phyloP scores from a whole-genome alignment of 1,139 yeast genomes.

The Kurtzmaniella quercitrusa region DNA sequence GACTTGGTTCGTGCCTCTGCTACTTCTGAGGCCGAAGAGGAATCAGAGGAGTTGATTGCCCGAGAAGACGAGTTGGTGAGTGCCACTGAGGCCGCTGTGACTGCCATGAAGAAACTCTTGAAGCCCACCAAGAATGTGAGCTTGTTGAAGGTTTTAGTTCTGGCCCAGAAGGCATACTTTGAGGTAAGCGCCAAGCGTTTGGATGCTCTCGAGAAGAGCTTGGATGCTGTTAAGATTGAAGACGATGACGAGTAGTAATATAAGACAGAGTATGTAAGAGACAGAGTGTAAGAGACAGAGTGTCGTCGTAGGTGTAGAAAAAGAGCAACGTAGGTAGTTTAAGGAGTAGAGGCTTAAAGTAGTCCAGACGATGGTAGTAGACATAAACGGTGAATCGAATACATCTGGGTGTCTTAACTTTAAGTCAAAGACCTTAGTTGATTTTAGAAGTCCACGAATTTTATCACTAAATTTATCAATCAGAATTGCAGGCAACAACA shows the following conservation, averaged over 20 bases:
- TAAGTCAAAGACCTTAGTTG: no score
- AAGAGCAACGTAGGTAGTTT: no score
- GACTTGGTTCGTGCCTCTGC: slow-evolving; percentile 51
- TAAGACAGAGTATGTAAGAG: no score
- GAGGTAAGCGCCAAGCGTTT: slow-evolving; percentile 42
- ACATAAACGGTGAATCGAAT: no score
- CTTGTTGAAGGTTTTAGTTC: slow-evolving; percentile 57
- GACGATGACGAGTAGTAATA: slow-evolving; percentile 21
- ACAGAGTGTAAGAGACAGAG: no score
- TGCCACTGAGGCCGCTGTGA: slow-evolving; percentile 73
- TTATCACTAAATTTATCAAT: no score
- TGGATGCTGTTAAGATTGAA: slow-evolving; percentile 31
- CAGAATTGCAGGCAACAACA: not conserved
- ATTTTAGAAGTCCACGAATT: no score
- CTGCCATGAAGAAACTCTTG: slow-evolving; percentile 67
- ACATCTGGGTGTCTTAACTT: no score
- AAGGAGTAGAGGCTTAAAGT: no score
- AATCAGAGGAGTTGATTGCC: slow-evolving; percentile 53
- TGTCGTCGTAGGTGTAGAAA: not conserved
- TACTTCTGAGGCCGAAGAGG: slow-evolving; percentile 29
- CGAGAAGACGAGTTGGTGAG: slow-evolving; percentile 76
- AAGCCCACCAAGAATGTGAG: slow-evolving; percentile 62
- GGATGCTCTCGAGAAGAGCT: slow-evolving; percentile 23
- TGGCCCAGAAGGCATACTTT: slow-evolving; percentile 66
- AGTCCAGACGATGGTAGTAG: no score